These are phyloP conservation scores for Rutidosis leptorrhynchoides DNA, from an alignment of 129 eudicot species.

Conservation along the genomic window DNA sequence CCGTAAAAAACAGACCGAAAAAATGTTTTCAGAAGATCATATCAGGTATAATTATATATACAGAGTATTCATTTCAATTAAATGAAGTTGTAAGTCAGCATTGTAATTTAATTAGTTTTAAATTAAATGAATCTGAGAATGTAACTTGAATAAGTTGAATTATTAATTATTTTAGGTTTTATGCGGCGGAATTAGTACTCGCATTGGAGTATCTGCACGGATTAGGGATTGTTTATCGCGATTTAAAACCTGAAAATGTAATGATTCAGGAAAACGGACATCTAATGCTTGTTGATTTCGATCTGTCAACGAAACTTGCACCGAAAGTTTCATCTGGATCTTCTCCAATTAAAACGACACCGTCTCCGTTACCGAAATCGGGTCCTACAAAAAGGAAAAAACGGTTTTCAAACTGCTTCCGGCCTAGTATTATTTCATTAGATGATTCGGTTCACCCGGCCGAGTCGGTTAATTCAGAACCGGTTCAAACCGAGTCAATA, in stretches of 20 bases:
- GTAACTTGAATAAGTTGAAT: not conserved
- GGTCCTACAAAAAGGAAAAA: conserved; percentile 27
- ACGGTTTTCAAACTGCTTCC: conserved; percentile 32
- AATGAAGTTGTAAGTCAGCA: too few relatives aligned
- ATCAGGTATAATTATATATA: too few relatives aligned
- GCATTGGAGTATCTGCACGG: conserved; percentile 85
- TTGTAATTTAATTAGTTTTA: not conserved
- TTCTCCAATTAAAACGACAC: not conserved
- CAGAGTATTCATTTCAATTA: too few relatives aligned
- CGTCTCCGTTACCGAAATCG: conserved; percentile 15
- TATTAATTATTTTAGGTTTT: conserved; percentile 54
- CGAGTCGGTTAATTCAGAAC: conserved; percentile 22
- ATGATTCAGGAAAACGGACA: conserved; percentile 88
- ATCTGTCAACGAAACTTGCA: conserved; percentile 82
- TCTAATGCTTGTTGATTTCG: conserved; percentile 86
- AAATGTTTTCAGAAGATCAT: conserved; percentile 86
- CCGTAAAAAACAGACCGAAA: conserved; percentile 64
- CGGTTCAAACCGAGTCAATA: conserved; percentile 26
- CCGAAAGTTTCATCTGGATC: conserved; percentile 37
- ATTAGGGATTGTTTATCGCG: conserved; percentile 82
- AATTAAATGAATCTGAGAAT: not conserved
- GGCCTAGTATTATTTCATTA: conserved; percentile 1
- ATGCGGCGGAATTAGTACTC: conserved; percentile 80
- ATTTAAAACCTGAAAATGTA: conserved; percentile 84
- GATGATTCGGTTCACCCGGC: conserved; percentile 44